phyloP scores from a whole-genome alignment of 2,329 filamentous ascomycete species.

The Dissoconium aciculare region DNA sequence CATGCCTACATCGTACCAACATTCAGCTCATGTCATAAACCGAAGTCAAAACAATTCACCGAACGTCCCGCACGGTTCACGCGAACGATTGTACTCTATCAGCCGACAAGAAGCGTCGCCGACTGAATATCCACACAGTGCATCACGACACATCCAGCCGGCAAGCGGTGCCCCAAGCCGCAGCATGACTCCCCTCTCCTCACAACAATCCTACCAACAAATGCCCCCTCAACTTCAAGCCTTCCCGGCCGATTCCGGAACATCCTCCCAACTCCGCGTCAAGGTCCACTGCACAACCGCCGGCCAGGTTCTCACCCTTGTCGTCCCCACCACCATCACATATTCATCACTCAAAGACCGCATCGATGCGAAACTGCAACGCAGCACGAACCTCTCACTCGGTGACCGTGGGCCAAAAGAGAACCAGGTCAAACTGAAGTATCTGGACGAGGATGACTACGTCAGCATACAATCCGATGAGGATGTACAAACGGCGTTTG shows the following conservation, averaged over 20 bases:
- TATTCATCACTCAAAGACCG: constrained; percentile 88
- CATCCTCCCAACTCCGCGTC: constrained; percentile 69
- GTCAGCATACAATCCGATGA: constrained; percentile 92
- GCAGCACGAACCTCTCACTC: constrained; percentile 73
- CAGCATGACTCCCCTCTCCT: no score
- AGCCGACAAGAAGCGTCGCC: constrained; percentile 13
- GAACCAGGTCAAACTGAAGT: constrained; percentile 58
- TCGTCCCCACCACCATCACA: constrained; percentile 87
- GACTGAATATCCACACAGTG: constrained; percentile 9
- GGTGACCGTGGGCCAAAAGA: constrained; percentile 42
- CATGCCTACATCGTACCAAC: constrained; percentile 19
- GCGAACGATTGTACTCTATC: constrained; percentile 35
- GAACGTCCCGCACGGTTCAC: constrained; percentile 46
- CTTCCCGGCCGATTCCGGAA: constrained; percentile 1
- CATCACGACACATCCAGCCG: no score
- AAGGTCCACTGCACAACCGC: constrained; percentile 71
- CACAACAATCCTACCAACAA: no score
- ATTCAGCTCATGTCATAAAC: constrained; percentile 31
- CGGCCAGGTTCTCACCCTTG: constrained; percentile 83
- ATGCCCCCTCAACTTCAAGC: no score
- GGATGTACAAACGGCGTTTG: constrained; percentile 88
- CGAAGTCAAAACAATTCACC: constrained; percentile 76
- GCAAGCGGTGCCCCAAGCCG: no score
- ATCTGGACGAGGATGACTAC: constrained; percentile 83
- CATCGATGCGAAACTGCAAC: constrained; percentile 85